Evolutionary conservation across 2,329 filamentous ascomycete genomes (phyloP), one percentile per base, ranked within the genome.

Genomic region (Mariannaea sp.): DNA sequence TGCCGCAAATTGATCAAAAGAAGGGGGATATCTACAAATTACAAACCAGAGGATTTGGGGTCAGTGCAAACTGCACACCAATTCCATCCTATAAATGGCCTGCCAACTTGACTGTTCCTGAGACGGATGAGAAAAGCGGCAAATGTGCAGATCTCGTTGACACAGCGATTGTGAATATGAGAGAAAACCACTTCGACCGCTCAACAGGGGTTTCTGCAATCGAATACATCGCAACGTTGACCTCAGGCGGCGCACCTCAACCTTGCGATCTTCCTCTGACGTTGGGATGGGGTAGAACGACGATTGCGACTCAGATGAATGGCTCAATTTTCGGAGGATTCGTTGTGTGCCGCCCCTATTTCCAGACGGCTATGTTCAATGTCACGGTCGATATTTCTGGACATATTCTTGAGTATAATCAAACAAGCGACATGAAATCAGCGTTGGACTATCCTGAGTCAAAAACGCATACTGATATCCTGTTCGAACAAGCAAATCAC

Each of bases 311-410:
- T n/a, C n/a, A n/a, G n/a, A n/a, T n/a, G n/a, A n/a, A n/a, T n/a
- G n/a, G n/a, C n/a, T n/a, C n/a, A n/a, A n/a, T n/a, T n/a, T n/a
- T n/a, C n/a, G n/a, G n/a, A n/a, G 62, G 52, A 13, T 64, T 66
- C 5, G 32, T 64, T 1, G n/a, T 57, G 0, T 74, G 72, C 20
- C 22, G 29, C 0, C 68, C 71, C 0, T n/a, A 57, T 0, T 65
- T 74, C 2, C 42, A 66, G n/a, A 71, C 70, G 0, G 70, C 68
- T 0, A 59, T 66, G 39, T 75, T 76, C 56, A 61, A 73, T 4
- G 51, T 75, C 1, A 67, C 65, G 0, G 53, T 74, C 1, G 67
- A 74, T 19, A 0, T 19, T 0, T 2, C 35, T 0, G 73, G 72
- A 0, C 51, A 65, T 13, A 53, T 76, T 0, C 9, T 68, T 0